These are phyloP conservation scores for Chytridium lagenaria DNA, from an alignment of 371 early-diverging fungal species.

Conservation along the genomic window DNA sequence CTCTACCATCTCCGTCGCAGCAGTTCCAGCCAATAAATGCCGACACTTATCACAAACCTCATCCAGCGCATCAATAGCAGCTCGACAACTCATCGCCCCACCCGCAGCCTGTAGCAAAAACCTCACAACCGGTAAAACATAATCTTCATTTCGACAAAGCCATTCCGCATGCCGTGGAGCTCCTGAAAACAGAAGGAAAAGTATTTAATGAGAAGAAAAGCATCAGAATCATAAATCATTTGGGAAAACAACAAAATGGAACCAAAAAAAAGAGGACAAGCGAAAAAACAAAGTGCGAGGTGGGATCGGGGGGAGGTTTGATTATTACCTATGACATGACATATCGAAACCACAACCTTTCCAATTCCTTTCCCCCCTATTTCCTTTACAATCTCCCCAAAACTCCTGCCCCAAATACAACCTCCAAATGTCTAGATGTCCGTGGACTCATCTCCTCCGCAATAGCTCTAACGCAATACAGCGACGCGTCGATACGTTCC, in stretches of 20 bases:
- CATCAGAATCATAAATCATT: neutral
- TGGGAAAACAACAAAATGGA: neutral
- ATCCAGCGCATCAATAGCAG: constrained; percentile 25
- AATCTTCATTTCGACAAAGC: constrained; percentile 21
- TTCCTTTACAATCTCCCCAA: constrained; percentile 16
- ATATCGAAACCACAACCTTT: neutral
- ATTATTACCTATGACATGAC: constrained; percentile 3
- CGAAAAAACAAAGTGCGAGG: too few relatives aligned
- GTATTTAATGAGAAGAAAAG: neutral
- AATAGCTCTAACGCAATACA: constrained; percentile 70
- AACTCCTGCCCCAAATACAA: constrained; percentile 32
- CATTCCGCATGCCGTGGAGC: constrained; percentile 25
- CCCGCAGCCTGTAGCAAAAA: constrained; percentile 27
- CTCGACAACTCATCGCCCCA: neutral
- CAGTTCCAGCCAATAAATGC: constrained; percentile 12
- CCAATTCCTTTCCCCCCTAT: neutral
- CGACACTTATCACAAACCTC: constrained; percentile 26
- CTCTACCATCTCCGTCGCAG: constrained; percentile 31
- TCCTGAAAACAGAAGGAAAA: neutral
- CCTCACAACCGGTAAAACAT: constrained; percentile 28
- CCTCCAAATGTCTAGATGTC: constrained; percentile 14
- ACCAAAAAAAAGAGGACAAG: too few relatives aligned
- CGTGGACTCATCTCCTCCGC: constrained; percentile 71
- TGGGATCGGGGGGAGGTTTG: too few relatives aligned
- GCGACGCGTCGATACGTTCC: constrained; percentile 60